phyloP scores from a whole-genome alignment of 345 rosid genomes.

The Arabis hirsuta region DNA sequence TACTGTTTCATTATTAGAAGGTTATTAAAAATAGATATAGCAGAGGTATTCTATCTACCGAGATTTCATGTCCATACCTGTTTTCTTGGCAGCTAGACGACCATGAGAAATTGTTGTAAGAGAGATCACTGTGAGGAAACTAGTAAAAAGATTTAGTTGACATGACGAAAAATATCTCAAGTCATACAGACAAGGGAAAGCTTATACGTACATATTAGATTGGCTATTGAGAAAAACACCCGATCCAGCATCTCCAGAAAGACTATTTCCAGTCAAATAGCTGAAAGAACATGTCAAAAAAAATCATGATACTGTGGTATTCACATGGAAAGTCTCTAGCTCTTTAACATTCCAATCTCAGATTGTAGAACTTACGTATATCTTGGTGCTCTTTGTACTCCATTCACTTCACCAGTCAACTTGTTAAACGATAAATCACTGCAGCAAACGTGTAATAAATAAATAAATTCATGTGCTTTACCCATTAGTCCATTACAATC shows the following conservation, averaged over 20 bases:
- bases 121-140: slow-evolving; percentile 34
- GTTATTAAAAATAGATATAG: background rate
- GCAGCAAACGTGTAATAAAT: background rate
- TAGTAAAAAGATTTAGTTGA: background rate
- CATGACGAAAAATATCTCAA: background rate
- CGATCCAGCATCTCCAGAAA: slow-evolving; percentile 25
- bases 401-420: slow-evolving; percentile 20
- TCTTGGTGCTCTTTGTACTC: background rate
- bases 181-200: background rate
- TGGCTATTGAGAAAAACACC: slow-evolving; percentile 2
- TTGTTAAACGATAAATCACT: slow-evolving; percentile 40
- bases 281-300: slow-evolving; percentile 14
- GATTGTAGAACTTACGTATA: slow-evolving; percentile 24
- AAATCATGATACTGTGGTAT: background rate
- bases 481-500: background rate
- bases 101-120: slow-evolving; percentile 35
- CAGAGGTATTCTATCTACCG: background rate
- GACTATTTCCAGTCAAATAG: slow-evolving; percentile 34
- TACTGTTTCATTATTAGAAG: slow-evolving; percentile 6
- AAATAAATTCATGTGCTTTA: background rate
- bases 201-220: slow-evolving; percentile 27
- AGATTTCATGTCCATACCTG: slow-evolving; percentile 11
- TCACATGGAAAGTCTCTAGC: background rate
- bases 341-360: background rate
- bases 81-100: slow-evolving; percentile 11